Percentiles rank a stretch among this genome's conserved stretches.
These are phyloP conservation scores for Miscanthus lutarioriparius DNA, from an alignment of 176 grass and related monocot genomes.

Conservation along the genomic window DNA sequence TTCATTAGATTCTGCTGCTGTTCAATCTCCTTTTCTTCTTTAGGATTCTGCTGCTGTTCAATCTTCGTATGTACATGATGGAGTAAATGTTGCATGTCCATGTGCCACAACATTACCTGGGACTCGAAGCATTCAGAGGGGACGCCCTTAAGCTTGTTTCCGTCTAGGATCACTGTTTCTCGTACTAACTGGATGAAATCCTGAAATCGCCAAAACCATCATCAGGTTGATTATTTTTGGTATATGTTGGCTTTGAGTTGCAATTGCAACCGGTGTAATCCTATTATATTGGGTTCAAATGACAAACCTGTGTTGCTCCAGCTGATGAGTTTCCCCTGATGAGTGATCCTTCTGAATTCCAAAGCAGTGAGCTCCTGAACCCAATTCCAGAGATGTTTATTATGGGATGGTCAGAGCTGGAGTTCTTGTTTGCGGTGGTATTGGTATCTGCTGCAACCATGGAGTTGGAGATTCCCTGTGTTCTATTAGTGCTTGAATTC, in stretches of 20 bases:
- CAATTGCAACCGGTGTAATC: not conserved
- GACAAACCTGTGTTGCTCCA: conserved; percentile 46
- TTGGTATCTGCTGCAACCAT: not conserved
- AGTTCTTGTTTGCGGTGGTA: not conserved
- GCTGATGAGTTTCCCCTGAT: conserved; percentile 24
- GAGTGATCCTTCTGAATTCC: conserved; percentile 46
- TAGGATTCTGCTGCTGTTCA: not conserved
- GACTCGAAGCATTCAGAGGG: conserved; percentile 54
- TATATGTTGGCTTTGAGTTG: not conserved
- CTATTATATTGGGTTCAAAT: not conserved
- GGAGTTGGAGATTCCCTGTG: not conserved
- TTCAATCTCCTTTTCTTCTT: not conserved
- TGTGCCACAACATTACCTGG: conserved; percentile 50
- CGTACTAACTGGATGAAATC: conserved; percentile 53
- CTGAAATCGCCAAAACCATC: conserved; percentile 42
- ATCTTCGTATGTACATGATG: too few relatives aligned
- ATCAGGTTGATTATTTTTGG: not conserved
- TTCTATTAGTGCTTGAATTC: conserved; percentile 28
- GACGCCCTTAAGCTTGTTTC: conserved; percentile 31
- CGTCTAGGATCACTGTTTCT: conserved; percentile 12
- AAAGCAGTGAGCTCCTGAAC: conserved; percentile 72
- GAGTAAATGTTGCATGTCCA: conserved; percentile 49
- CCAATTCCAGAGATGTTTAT: conserved; percentile 50
- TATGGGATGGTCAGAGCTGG: conserved; percentile 19
- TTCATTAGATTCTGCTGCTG: not conserved